Evolutionary conservation across 2,329 filamentous ascomycete species (phyloP).

Genomic region (Purpureocillium takamizusanense): DNA sequence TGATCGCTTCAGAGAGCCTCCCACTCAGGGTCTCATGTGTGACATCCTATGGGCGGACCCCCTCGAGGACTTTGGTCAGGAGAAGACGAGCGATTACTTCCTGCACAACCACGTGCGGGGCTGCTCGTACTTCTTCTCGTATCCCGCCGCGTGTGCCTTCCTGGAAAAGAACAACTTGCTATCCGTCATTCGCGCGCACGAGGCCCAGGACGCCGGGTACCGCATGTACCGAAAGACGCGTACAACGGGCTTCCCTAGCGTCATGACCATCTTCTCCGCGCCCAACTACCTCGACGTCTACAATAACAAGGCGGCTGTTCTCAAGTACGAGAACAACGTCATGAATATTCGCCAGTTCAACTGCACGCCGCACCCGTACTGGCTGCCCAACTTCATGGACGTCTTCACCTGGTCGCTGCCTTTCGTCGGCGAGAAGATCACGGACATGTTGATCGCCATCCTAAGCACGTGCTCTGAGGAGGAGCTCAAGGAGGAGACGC

Average conservation of each 20-base stretch:
- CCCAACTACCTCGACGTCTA: constrained; percentile 99
- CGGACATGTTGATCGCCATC: constrained; percentile 98
- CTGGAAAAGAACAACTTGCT: constrained; percentile 98
- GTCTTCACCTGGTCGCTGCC: constrained; percentile 99
- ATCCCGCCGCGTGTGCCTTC: constrained; percentile 93
- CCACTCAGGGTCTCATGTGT: constrained; percentile 96
- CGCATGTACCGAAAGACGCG: constrained; percentile 98
- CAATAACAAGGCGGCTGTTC: constrained; percentile 98
- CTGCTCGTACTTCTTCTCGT: constrained; percentile 99
- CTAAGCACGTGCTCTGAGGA: constrained; percentile 99
- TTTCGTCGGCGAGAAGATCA: constrained; percentile 98
- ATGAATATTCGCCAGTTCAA: constrained; percentile 99
- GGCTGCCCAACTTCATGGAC: constrained; percentile 99
- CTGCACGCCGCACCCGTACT: constrained; percentile 98
- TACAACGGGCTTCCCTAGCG: constrained; percentile 95
- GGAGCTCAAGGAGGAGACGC: constrained; percentile 81
- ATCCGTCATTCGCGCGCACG: constrained; percentile 93
- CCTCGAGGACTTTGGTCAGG: constrained; percentile 95
- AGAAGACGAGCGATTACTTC: constrained; percentile 97
- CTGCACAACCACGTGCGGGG: constrained; percentile 97
- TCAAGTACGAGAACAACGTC: constrained; percentile 99
- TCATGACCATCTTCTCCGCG: constrained; percentile 99
- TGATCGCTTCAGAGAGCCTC: constrained; percentile 94
- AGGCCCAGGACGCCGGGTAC: constrained; percentile 97
- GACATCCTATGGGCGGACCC: constrained; percentile 99